Percentiles rank a stretch among this genome's conserved stretches.
These are phyloP conservation scores for Diplodia seriata DNA, from an alignment of 2,329 filamentous ascomycete genomes.

Conservation along the genomic window DNA sequence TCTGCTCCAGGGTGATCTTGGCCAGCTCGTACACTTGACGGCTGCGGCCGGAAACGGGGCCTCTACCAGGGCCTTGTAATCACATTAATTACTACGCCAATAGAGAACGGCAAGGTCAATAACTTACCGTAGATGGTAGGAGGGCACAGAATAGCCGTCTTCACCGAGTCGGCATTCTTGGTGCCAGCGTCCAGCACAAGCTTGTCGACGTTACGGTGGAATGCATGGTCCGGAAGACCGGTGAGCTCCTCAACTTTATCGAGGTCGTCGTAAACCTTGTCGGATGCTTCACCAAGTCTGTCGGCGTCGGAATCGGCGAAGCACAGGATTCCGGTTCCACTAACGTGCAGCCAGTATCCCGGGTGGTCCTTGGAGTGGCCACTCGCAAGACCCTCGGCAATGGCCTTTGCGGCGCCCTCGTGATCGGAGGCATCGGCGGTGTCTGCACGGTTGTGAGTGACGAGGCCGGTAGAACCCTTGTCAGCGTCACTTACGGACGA, in stretches of 20 bases:
- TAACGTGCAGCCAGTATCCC: constrained; percentile 61
- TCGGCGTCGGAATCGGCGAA: constrained; percentile 55
- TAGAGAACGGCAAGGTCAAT: background rate
- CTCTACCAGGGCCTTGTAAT: constrained; percentile 63
- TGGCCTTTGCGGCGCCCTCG: constrained; percentile 48
- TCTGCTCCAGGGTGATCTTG: constrained; percentile 57
- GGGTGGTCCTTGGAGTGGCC: constrained; percentile 49
- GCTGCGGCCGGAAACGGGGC: constrained; percentile 61
- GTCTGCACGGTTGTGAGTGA: constrained; percentile 35
- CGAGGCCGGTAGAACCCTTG: accelerated
- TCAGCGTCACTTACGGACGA: constrained; percentile 36
- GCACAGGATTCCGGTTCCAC: constrained; percentile 62
- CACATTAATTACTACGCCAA: constrained; percentile 37
- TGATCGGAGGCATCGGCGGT: constrained; percentile 43
- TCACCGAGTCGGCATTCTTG: constrained; percentile 27
- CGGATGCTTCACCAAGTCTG: constrained; percentile 55
- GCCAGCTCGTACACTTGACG: constrained; percentile 65
- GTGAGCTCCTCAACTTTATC: constrained; percentile 63
- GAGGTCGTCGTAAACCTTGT: constrained; percentile 66
- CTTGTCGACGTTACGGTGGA: constrained; percentile 73
- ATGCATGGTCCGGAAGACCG: constrained; percentile 61
- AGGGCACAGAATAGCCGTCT: constrained; percentile 64
- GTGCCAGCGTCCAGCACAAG: constrained; percentile 62
- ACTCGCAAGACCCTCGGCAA: constrained; percentile 58
- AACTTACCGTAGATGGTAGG: constrained; percentile 66